Conservation (phyloP, 2,329 filamentous ascomycete species). For the Epichloe hybrida region DNA sequence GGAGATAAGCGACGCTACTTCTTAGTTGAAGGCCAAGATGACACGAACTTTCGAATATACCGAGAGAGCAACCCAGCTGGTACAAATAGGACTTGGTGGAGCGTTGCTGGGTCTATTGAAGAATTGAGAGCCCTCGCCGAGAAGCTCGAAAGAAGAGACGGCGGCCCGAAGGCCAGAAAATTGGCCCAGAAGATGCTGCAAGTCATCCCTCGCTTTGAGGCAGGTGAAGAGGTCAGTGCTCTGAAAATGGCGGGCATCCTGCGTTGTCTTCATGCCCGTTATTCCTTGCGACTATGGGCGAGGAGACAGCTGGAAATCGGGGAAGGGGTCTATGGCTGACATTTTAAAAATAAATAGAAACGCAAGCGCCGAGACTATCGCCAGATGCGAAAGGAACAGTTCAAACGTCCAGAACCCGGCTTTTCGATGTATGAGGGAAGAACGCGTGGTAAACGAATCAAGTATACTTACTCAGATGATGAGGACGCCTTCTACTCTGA, state of each 20-base stretch:
- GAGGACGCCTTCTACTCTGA: conserved; percentile 59
- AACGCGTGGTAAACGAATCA: conserved; percentile 88
- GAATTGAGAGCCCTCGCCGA: conserved; percentile 64
- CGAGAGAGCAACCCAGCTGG: conserved; percentile 77
- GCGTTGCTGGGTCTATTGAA: conserved; percentile 78
- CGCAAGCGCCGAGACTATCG: conserved; percentile 87
- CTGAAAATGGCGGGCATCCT: not conserved
- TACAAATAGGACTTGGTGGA: conserved; percentile 76
- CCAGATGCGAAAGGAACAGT: conserved; percentile 70
- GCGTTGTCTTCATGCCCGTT: no score
- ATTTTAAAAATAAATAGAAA: conserved; percentile 44
- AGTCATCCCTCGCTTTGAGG: conserved; percentile 82
- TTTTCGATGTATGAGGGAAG: conserved; percentile 93
- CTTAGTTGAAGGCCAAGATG: conserved; percentile 83
- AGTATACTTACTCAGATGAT: conserved; percentile 90
- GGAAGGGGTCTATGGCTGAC: conserved; percentile 6
- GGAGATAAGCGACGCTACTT: conserved; percentile 88
- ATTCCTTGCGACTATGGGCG: no score
- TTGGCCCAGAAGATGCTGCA: conserved; percentile 64
- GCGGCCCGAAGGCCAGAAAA: conserved; percentile 65
- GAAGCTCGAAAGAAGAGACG: conserved; percentile 64
- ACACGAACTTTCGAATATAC: conserved; percentile 88
- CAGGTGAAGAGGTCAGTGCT: conserved; percentile 65
- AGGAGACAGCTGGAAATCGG: not conserved
- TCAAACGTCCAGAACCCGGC: conserved; percentile 73